These are phyloP conservation scores for Tricholomella constricta DNA, from an alignment of 768 basidiomycete genomes.

Conservation along the genomic window DNA sequence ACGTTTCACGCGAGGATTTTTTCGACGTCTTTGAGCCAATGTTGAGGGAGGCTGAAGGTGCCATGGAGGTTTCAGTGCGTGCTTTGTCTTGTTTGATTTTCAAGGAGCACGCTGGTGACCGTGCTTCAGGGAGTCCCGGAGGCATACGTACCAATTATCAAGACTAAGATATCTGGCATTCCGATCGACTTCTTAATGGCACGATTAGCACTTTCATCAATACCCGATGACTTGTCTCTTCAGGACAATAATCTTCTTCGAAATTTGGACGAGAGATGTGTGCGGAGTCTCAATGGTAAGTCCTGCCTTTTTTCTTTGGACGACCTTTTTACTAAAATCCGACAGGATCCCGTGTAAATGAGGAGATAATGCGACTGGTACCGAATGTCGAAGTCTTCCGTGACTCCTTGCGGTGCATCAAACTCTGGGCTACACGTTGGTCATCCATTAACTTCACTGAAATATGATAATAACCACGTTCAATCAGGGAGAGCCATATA, in stretches of 20 bases:
- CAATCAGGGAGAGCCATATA: constrained; percentile 88
- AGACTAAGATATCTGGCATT: constrained; percentile 86
- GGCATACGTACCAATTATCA: constrained; percentile 95
- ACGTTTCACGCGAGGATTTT: constrained; percentile 95
- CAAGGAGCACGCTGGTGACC: constrained; percentile 3
- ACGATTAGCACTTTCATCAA: constrained; percentile 78
- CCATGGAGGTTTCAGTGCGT: constrained; percentile 87
- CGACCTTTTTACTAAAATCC: constrained; percentile 1
- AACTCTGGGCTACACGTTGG: constrained; percentile 95
- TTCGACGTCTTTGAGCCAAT: constrained; percentile 89
- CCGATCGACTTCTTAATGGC: constrained; percentile 96
- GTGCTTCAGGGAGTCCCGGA: constrained; percentile 84
- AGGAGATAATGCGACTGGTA: constrained; percentile 92
- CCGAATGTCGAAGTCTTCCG: constrained; percentile 95
- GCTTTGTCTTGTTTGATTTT: neutral
- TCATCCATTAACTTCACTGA: constrained; percentile 13
- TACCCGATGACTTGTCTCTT: constrained; percentile 90
- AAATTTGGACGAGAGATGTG: constrained; percentile 92
- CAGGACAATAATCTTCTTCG: constrained; percentile 89
- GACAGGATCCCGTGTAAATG: constrained; percentile 90
- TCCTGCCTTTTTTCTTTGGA: neutral
- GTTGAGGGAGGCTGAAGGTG: constrained; percentile 82
- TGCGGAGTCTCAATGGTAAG: constrained; percentile 90
- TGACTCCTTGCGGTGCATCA: constrained; percentile 92
- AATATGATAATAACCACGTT: neutral